A percentile compares a stretch with the other conserved stretches of the same genome.
Evolutionary conservation across 352 stramenopile genomes (phyloP).

Genomic region (Phytophthora cactorum): DNA sequence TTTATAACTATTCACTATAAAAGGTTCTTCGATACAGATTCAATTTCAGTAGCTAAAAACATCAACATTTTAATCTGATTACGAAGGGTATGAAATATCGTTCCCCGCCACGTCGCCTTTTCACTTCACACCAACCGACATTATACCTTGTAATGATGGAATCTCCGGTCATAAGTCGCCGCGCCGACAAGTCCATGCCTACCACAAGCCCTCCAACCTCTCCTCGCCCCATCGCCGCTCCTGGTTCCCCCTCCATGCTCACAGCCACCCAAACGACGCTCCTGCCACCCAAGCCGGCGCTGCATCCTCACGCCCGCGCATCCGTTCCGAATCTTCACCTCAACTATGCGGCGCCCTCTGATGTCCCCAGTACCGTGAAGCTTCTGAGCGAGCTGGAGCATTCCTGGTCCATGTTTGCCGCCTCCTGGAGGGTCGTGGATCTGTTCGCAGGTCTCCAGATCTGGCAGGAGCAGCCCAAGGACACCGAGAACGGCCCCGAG

Average conservation of each 20-base stretch:
- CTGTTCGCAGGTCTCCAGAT: slow-evolving; percentile 74
- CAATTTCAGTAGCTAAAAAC: no score
- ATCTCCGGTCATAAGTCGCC: slow-evolving; percentile 5
- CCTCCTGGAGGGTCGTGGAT: slow-evolving; percentile 70
- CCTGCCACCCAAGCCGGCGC: slow-evolving; percentile 10
- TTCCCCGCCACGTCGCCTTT: not conserved
- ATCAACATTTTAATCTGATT: slow-evolving; percentile 1
- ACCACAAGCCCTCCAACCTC: slow-evolving; percentile 24
- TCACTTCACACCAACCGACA: not conserved
- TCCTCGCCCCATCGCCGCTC: slow-evolving; percentile 12
- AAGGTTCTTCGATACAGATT: not conserved
- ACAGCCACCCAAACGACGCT: slow-evolving; percentile 17
- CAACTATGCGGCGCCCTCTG: slow-evolving; percentile 24
- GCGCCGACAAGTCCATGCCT: slow-evolving; percentile 7
- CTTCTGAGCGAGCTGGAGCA: slow-evolving; percentile 75
- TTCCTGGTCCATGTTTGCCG: slow-evolving; percentile 77
- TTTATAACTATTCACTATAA: not conserved
- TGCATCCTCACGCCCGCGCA: slow-evolving; percentile 13
- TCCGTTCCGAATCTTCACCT: slow-evolving; percentile 8
- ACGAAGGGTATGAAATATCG: not conserved
- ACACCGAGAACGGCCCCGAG: slow-evolving; percentile 28
- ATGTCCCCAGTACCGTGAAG: slow-evolving; percentile 64
- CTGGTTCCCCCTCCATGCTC: slow-evolving; percentile 2
- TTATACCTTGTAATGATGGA: slow-evolving; percentile 14
- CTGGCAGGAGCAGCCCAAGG: slow-evolving; percentile 56